Percentiles rank a stretch among this genome's conserved stretches.
Evolutionary conservation across 257 asterid species (phyloP).

Genomic region (Perilla frutescens): DNA sequence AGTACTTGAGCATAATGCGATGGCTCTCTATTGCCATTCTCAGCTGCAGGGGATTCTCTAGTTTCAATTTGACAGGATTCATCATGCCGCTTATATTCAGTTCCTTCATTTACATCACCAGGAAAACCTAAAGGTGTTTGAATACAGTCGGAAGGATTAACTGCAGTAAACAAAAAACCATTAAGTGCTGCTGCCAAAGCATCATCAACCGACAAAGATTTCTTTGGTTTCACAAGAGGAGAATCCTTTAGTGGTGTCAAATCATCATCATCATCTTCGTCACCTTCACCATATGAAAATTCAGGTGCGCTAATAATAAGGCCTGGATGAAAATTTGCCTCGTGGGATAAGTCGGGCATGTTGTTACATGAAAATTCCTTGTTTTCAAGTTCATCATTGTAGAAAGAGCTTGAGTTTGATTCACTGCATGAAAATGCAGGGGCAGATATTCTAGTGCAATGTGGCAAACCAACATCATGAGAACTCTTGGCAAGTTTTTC

Average conservation of each 20-base stretch:
- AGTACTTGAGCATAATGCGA: constrained; percentile 48
- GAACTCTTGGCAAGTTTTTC: constrained; percentile 62
- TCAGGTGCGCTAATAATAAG: constrained; percentile 78
- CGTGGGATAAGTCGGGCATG: constrained; percentile 41
- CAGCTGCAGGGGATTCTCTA: constrained; percentile 42
- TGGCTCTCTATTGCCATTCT: constrained; percentile 41
- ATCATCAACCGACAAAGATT: constrained; percentile 66
- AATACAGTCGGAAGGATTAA: constrained; percentile 34
- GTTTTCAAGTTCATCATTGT: constrained; percentile 53
- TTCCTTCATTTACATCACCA: constrained; percentile 32
- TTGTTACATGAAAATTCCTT: constrained; percentile 46
- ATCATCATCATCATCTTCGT: constrained; percentile 48
- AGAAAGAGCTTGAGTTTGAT: constrained; percentile 64
- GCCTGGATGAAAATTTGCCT: constrained; percentile 50
- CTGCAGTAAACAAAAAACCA: constrained; percentile 56
- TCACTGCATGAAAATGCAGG: constrained; percentile 77
- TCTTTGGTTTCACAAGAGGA: constrained; percentile 48
- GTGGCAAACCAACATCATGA: constrained; percentile 48
- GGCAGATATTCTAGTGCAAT: constrained; percentile 64
- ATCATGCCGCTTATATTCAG: constrained; percentile 25
- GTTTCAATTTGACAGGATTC: constrained; percentile 31
- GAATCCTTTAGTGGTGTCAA: constrained; percentile 44
- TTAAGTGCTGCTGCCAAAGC: constrained; percentile 90
- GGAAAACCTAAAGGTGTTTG: constrained; percentile 32
- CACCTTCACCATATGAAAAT: constrained; percentile 64